Percentiles rank a stretch among this genome's conserved stretches.
Evolutionary conservation across 2,329 filamentous ascomycete genomes (phyloP).

Genomic region (Pseudogymnoascus sp.): DNA sequence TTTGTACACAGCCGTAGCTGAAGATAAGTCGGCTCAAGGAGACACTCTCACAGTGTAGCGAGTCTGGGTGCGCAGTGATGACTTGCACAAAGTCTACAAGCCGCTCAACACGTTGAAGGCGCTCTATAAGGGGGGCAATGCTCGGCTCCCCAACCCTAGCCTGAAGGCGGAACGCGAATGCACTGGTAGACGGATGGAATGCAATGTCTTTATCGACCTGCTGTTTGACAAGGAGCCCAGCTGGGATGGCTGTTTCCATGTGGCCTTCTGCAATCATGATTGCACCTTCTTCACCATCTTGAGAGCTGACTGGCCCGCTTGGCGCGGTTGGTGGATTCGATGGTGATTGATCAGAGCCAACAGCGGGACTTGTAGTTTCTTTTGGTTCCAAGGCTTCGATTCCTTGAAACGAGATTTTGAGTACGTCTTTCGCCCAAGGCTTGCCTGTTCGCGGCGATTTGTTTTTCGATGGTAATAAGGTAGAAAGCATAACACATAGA

Average conservation of each 20-base stretch:
- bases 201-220: slow-evolving; percentile 28
- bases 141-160: slow-evolving; percentile 26
- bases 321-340: background rate
- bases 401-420: slow-evolving; percentile 49
- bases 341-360: background rate
- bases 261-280: slow-evolving; percentile 28
- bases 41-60: slow-evolving; percentile 50
- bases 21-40: slow-evolving; percentile 59
- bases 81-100: slow-evolving; percentile 63
- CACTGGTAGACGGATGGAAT: slow-evolving; percentile 24
- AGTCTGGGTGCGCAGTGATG: slow-evolving; percentile 47
- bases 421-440: slow-evolving; percentile 52
- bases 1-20: slow-evolving; percentile 46
- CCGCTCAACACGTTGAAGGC: slow-evolving; percentile 52
- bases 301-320: background rate
- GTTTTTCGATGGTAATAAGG: slow-evolving; percentile 24
- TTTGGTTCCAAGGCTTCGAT: slow-evolving; percentile 28
- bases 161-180: slow-evolving; percentile 27
- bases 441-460: slow-evolving; percentile 18
- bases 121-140: slow-evolving; percentile 24
- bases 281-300: slow-evolving; percentile 17
- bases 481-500: slow-evolving; percentile 23
- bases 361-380: background rate
- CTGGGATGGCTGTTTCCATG: slow-evolving; percentile 23
- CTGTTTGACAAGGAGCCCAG: slow-evolving; percentile 23